Base-by-base conservation (phyloP, 176 grass and related monocot species). In the Pontederia paniculata region DNA sequence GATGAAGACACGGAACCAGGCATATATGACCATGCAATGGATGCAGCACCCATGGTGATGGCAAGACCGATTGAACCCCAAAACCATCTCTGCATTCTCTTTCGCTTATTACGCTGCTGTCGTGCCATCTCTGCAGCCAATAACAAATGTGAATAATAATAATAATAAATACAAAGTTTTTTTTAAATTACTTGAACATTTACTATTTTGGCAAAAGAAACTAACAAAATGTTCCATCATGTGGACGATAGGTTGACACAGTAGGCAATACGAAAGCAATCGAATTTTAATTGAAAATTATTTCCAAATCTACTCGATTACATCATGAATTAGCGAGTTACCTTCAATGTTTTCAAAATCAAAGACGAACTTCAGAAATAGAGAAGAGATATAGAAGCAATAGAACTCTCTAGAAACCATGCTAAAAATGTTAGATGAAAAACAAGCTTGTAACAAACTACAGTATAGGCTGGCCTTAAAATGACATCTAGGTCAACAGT, bases 31-130 rank as follows among this genome's bases (percentile, higher is more conserved):
- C 94, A 98, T 1, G 70, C 78, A 69, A 98, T 88, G 23, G 83
- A 83, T 15, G 80, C 76, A 69, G 72, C 56, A 42, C 87, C 75
- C 15, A 98, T 53, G 14, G 94, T 88, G 45, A 83, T 76, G 13
- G 83, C 94, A 72, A 98, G 75, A 14, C 94, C 78, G 50, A 98
- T 68, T 48, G 94, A 93, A 48, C 83, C 70, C 83, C 86, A 98
- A 77, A 98, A 61, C 94, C 87, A 98, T 66, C 82, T 98, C 54
- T 98, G 87, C 68, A 69, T 62, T 15, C 66, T 80, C 78, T 84
- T 98, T 16, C 69, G 88, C 31, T 48, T 82, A 48, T 80, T 73
- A 12, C 80, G 56, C 14, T 84, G 74, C 77, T 91, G 87, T 67
- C 93, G 74, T 42, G 83, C 77, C 80, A 93, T 67, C 75, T 93